Conservation (phyloP, 768 basidiomycete species). For the Naganishia kalamii region DNA sequence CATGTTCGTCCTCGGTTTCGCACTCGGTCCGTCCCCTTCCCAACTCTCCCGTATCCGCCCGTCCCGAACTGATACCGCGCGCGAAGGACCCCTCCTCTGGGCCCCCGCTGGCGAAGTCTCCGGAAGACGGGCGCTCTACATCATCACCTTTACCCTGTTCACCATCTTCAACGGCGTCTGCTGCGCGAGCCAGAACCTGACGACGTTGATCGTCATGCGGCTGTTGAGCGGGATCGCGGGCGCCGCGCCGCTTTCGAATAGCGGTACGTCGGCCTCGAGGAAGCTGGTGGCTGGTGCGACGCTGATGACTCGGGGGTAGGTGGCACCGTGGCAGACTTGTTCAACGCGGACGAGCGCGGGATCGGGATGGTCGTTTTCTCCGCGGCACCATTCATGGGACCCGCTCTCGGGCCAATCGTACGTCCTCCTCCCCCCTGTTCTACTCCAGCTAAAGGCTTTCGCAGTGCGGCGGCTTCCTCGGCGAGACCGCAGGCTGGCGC, state of each 20-base stretch:
- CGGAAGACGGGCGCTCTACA: slow-evolving; percentile 37
- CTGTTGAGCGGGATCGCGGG: slow-evolving; percentile 37
- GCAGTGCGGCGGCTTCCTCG: slow-evolving; percentile 20
- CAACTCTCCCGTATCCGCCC: not conserved
- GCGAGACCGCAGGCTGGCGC: slow-evolving; percentile 10
- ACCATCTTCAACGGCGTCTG: slow-evolving; percentile 43
- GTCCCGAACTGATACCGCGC: not conserved
- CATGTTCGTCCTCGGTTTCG: slow-evolving; percentile 37
- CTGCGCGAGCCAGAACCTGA: slow-evolving; percentile 37
- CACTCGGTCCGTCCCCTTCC: slow-evolving; percentile 39
- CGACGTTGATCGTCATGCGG: slow-evolving; percentile 38
- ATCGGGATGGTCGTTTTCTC: slow-evolving; percentile 41
- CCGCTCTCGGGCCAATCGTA: slow-evolving; percentile 21
- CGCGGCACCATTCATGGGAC: slow-evolving; percentile 32
- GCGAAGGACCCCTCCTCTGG: slow-evolving; percentile 9
- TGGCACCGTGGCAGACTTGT: slow-evolving; percentile 36
- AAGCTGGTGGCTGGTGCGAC: not conserved
- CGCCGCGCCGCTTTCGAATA: slow-evolving; percentile 35
- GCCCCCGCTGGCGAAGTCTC: slow-evolving; percentile 40
- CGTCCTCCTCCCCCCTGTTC: not conserved
- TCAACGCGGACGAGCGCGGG: slow-evolving; percentile 38
- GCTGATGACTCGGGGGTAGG: slow-evolving; percentile 20
- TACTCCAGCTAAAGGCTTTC: no score
- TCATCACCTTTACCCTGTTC: slow-evolving; percentile 34
- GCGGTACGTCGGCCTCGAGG: not conserved